Percentiles rank a stretch among this genome's conserved stretches.
Conservation (phyloP, 1,139 yeast genomes). For the Diutina ranongensis region DNA sequence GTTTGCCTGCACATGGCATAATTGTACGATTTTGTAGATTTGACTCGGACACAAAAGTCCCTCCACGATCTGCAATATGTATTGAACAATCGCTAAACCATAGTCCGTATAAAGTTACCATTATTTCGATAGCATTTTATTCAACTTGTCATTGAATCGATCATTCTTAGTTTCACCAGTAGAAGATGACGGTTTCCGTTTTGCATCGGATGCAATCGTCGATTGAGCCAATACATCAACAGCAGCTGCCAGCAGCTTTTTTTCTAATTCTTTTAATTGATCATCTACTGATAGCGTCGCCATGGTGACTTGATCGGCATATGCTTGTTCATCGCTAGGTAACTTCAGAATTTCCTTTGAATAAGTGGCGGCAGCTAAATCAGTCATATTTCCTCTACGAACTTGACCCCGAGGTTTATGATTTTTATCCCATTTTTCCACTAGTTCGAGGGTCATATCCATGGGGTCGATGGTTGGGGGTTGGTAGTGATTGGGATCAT, state of each 20-base stretch:
- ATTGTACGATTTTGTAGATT: too few relatives aligned
- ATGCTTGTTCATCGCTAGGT: slow-evolving; percentile 30
- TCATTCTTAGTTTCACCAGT: slow-evolving; percentile 1
- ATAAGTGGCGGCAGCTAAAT: slow-evolving; percentile 37
- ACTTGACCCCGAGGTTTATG: slow-evolving; percentile 9
- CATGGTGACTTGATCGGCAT: slow-evolving; percentile 13
- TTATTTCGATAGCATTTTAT: background rate
- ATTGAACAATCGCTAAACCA: too few relatives aligned
- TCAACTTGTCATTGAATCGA: slow-evolving; percentile 2
- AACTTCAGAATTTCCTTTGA: slow-evolving; percentile 27
- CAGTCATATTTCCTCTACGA: slow-evolving; percentile 30
- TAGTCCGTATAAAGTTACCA: too few relatives aligned
- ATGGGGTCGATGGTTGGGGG: background rate
- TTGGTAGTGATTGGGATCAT: background rate
- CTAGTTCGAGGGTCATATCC: slow-evolving; percentile 10
- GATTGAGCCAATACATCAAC: background rate
- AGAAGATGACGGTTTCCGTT: background rate
- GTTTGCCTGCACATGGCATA: too few relatives aligned
- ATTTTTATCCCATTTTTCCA: slow-evolving; percentile 57
- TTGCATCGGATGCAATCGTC: background rate
- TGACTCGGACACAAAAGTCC: too few relatives aligned
- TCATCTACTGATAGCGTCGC: background rate
- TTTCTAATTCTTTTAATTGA: background rate
- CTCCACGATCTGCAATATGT: too few relatives aligned
- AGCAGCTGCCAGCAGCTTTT: background rate